Evolutionary conservation across 805 yeast genomes (phyloP).

Genomic region (Kockiozyma suomiensis): DNA sequence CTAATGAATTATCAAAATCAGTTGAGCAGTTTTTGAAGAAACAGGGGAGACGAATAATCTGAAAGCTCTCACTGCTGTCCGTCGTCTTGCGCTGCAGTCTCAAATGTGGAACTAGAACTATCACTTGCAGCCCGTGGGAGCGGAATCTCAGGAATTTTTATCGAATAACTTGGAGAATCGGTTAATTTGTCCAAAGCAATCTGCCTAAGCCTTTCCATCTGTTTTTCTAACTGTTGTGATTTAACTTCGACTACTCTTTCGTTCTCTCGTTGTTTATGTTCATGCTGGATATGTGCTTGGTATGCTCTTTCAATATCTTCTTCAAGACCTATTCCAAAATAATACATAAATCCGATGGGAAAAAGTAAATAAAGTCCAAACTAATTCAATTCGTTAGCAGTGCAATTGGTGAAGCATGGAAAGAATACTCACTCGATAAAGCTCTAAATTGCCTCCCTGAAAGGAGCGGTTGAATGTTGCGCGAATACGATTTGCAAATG

Average conservation of each 20-base stretch:
- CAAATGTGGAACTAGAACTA: too few species aligned
- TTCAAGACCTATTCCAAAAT: constrained; percentile 28
- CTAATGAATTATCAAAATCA: too few species aligned
- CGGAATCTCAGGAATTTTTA: not conserved
- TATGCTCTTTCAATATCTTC: constrained; percentile 25
- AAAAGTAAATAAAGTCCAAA: constrained; percentile 25
- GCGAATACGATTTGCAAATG: constrained; percentile 8
- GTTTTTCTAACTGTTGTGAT: not conserved
- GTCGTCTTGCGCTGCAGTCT: too few species aligned
- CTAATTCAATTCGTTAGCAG: constrained; percentile 2
- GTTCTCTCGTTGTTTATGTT: not conserved
- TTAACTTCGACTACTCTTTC: not conserved
- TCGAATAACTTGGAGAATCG: too few species aligned
- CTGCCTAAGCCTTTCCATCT: not conserved
- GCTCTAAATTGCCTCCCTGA: constrained; percentile 28
- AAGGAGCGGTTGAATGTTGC: constrained; percentile 17
- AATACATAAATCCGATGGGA: constrained; percentile 33
- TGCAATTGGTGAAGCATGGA: too few species aligned
- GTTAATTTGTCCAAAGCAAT: too few species aligned
- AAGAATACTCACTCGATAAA: constrained; percentile 17
- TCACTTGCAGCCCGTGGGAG: too few species aligned
- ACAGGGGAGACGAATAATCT: too few species aligned
- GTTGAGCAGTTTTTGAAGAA: too few species aligned
- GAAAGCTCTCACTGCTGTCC: too few species aligned
- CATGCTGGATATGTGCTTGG: constrained; percentile 7